These are phyloP conservation scores for Pilasporangium apinafurcum DNA, from an alignment of 352 stramenopile genomes.

Conservation along the genomic window DNA sequence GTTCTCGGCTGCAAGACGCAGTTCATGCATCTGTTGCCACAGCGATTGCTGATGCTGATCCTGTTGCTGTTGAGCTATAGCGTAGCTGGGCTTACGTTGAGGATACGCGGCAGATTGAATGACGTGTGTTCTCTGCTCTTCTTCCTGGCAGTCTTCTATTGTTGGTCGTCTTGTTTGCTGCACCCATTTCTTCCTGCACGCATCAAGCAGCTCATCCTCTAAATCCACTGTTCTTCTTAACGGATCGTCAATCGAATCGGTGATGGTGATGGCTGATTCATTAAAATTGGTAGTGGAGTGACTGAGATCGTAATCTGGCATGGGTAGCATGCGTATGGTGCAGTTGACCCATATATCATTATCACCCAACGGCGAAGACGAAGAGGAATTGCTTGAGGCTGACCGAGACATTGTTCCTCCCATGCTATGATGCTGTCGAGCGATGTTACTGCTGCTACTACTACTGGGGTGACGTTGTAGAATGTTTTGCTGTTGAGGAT, in stretches of 20 bases:
- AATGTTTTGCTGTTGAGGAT: not conserved
- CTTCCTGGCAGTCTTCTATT: no score
- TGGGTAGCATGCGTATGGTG: no score
- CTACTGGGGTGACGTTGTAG: not conserved
- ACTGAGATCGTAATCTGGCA: no score
- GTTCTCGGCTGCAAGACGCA: conserved; percentile 1
- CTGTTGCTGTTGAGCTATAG: not conserved
- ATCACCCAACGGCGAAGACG: no score
- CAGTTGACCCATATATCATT: no score
- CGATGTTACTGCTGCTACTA: not conserved
- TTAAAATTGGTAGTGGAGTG: no score
- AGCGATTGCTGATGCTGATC: conserved; percentile 3
- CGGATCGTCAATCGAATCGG: no score
- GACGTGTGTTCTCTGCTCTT: no score
- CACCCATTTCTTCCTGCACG: not conserved
- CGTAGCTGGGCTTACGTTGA: not conserved
- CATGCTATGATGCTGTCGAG: not conserved
- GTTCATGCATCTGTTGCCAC: conserved; percentile 2
- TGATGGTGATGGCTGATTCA: no score
- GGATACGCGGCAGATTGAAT: no score
- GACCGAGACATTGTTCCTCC: not conserved
- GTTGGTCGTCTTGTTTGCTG: not conserved
- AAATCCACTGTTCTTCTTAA: no score
- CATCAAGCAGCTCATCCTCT: conserved; percentile 1
- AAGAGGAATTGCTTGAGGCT: conserved; percentile 2